Conservation (phyloP, 1,284 basidiomycete genomes). For the Heliocybe sulcata region DNA sequence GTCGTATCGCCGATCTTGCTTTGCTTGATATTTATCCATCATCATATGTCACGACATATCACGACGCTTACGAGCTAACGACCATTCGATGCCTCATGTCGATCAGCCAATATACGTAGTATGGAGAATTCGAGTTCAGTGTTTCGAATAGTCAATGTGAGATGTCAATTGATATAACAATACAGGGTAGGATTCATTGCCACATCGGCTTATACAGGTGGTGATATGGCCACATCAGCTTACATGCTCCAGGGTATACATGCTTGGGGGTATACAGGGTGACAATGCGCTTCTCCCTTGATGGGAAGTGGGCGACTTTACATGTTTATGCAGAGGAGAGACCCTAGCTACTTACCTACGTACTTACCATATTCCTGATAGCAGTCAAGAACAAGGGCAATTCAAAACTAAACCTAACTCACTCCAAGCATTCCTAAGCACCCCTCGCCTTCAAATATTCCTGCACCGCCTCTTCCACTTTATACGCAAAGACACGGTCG, state of each 20-base stretch:
- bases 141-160: too few relatives aligned
- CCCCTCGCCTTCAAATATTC: background rate
- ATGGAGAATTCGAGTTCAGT: too few relatives aligned
- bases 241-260: too few relatives aligned
- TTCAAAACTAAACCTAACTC: too few relatives aligned
- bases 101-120: too few relatives aligned
- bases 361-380: too few relatives aligned
- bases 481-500: background rate
- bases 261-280: background rate
- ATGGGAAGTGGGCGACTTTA: background rate
- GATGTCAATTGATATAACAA: too few relatives aligned
- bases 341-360: background rate
- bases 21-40: background rate
- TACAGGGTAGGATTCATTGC: background rate
- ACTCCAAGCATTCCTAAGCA: too few relatives aligned
- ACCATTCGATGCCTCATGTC: constrained; percentile 7
- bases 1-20: background rate
- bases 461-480: background rate
- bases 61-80: constrained; percentile 1
- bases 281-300: background rate
- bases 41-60: background rate
- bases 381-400: too few relatives aligned
- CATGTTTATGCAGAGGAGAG: background rate
- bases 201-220: background rate
- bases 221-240: too few relatives aligned